Percentiles rank a stretch among this genome's conserved stretches.
phyloP scores from a whole-genome alignment of 176 grass and related monocot genomes.

The Musa itinerans region DNA sequence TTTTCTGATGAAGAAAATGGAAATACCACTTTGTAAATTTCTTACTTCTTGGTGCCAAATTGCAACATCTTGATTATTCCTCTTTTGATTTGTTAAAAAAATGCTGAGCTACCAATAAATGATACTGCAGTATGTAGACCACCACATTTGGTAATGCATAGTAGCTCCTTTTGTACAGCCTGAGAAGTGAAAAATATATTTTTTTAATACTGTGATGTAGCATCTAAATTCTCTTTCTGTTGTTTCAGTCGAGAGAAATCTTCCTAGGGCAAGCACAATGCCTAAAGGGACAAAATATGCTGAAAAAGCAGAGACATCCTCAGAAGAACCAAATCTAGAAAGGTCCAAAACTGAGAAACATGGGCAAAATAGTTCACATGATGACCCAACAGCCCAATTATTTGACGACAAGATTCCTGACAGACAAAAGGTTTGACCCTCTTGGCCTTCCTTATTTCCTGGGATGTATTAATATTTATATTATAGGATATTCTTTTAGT shows the following conservation, averaged over 20 bases:
- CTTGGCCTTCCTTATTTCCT: not conserved
- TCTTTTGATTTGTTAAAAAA: not conserved
- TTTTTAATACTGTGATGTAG: not conserved
- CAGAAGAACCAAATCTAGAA: slow-evolving; percentile 39
- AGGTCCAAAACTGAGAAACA: slow-evolving; percentile 52
- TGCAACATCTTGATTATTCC: not conserved
- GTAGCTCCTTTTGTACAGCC: not conserved
- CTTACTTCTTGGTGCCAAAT: not conserved
- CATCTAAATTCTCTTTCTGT: slow-evolving; percentile 4
- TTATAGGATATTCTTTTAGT: not conserved
- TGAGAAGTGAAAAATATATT: not conserved
- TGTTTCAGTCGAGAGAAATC: slow-evolving; percentile 26
- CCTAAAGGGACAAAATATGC: slow-evolving; percentile 39
- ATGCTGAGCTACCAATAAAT: not conserved
- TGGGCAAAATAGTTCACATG: slow-evolving; percentile 28
- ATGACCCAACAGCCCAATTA: slow-evolving; percentile 58
- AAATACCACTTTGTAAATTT: not conserved
- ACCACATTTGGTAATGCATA: not conserved
- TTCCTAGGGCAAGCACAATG: slow-evolving; percentile 57
- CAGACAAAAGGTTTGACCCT: slow-evolving; percentile 56
- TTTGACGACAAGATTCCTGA: slow-evolving; percentile 62
- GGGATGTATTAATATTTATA: not conserved
- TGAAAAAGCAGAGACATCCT: slow-evolving; percentile 36
- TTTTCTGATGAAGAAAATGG: not conserved
- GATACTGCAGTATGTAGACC: not conserved